Evolutionary conservation across 2,329 filamentous ascomycete genomes (phyloP), one percentile per base, ranked within the genome.

Genomic region (Aquanectria penicillioides): DNA sequence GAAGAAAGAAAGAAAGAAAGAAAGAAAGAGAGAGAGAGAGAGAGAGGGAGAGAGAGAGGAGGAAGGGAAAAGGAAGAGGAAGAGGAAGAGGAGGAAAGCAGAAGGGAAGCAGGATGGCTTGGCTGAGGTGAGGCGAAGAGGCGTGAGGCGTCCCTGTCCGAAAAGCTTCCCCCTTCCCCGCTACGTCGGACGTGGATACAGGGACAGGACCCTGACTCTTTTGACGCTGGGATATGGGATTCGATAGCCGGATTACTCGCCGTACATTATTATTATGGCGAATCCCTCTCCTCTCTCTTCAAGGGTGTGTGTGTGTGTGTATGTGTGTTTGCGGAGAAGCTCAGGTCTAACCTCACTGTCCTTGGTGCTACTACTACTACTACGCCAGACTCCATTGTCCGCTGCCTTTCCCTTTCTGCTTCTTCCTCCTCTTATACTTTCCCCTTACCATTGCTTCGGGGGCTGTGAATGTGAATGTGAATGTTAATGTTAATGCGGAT

Each of bases 111-210:
- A n/a, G n/a, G n/a, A n/a, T n/a, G n/a, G n/a, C n/a, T n/a, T n/a
- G n/a, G n/a, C n/a, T 46, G 54, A 57, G 47, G 20, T 51, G 54
- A 57, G 46, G 47, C 36, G 43, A 59, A 49, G 55, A 54, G 49
- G 41, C 34, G 49, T 33, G 41, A 46, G 41, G 29, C 37, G 29
- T 43, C 29, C 47, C 25, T 22, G 38, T 57, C 41, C 38, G 41
- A 46, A 38, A 48, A 57, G 49, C 38, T 44, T 57, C 36, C 47
- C 54, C 47, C 46, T 57, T 56, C 54, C 54, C 54, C 54, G 54
- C 54, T 46, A 46, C 29, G 41, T 26, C 17, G 41, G 12, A 17
- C 41, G 41, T 44, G 41, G 41, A 46, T 54, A 44, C 50, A n/a
- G n/a, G n/a, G 50, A 51, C 48, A 26, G 26, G 41, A 46, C 41